These are phyloP conservation scores for Acanthamoeba culbertsoni DNA, from an alignment of 208 protist genomes.

Conservation along the genomic window DNA sequence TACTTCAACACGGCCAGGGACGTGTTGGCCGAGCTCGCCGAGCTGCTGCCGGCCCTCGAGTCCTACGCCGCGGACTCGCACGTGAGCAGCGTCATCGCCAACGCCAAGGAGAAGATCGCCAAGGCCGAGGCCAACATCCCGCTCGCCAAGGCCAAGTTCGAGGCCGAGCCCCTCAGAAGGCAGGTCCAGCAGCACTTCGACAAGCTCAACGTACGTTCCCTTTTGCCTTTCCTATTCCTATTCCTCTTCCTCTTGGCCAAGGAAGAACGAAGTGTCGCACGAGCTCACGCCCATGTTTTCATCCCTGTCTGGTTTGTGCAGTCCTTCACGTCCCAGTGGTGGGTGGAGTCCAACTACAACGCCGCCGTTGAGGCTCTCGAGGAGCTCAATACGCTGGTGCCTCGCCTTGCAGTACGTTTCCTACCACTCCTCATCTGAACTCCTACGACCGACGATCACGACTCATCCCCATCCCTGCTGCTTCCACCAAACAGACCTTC, in stretches of 20 bases:
- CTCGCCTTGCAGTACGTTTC: conserved; percentile 35
- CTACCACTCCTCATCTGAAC: not conserved
- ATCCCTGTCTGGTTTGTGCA: not conserved
- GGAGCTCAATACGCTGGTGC: not conserved
- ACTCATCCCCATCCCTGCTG: not conserved
- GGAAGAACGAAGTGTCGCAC: not conserved
- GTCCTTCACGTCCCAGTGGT: conserved; percentile 29
- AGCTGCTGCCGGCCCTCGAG: conserved; percentile 22
- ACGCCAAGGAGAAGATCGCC: conserved; percentile 34
- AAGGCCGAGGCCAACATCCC: conserved; percentile 37
- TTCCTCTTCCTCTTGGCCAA: not conserved
- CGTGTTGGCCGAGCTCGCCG: not conserved
- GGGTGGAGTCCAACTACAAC: conserved; percentile 29
- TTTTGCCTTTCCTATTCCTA: not conserved
- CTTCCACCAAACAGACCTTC: too few species aligned
- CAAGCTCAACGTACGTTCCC: conserved; percentile 47
- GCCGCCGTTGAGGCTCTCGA: not conserved
- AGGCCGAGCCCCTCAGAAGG: conserved; percentile 24
- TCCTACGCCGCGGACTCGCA: conserved; percentile 17
- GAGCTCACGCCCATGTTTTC: not conserved
- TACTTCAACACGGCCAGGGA: conserved; percentile 47
- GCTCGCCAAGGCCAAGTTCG: conserved; percentile 46
- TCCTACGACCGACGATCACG: not conserved
- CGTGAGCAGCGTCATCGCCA: not conserved
- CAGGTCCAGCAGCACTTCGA: conserved; percentile 57